Conservation (phyloP, 2,329 filamentous ascomycete genomes). For the Penicillium rolfsii region DNA sequence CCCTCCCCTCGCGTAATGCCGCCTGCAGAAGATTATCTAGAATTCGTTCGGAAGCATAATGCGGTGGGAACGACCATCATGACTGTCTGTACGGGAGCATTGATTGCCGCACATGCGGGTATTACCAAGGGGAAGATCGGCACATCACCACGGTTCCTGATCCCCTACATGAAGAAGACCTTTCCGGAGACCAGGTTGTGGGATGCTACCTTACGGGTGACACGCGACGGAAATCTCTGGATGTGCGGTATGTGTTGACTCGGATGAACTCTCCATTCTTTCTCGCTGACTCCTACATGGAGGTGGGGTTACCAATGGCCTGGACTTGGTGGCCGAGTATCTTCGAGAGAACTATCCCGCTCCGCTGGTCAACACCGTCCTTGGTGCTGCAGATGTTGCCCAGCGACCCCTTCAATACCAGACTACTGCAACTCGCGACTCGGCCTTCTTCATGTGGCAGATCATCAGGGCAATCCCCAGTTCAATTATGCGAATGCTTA, state of each 20-base stretch:
- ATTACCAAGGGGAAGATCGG: slow-evolving; percentile 25
- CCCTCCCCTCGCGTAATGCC: slow-evolving; percentile 37
- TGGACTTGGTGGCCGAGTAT: slow-evolving; percentile 31
- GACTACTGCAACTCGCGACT: slow-evolving; percentile 13
- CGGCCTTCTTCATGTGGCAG: slow-evolving; percentile 24
- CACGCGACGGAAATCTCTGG: slow-evolving; percentile 33
- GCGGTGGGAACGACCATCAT: slow-evolving; percentile 31
- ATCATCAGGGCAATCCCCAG: slow-evolving; percentile 22
- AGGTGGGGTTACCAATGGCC: slow-evolving; percentile 35
- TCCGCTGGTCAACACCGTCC: slow-evolving; percentile 38
- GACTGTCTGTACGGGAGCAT: slow-evolving; percentile 33
- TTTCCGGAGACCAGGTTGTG: slow-evolving; percentile 31
- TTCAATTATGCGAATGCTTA: slow-evolving; percentile 10
- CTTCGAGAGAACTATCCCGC: slow-evolving; percentile 26
- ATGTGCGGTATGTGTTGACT: slow-evolving; percentile 24
- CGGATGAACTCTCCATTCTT: not conserved
- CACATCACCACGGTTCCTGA: slow-evolving; percentile 30
- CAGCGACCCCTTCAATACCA: slow-evolving; percentile 34
- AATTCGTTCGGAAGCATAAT: slow-evolving; percentile 41
- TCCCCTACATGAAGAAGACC: slow-evolving; percentile 25
- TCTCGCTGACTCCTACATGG: not conserved
- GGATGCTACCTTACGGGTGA: slow-evolving; percentile 26
- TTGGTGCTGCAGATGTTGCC: slow-evolving; percentile 40
- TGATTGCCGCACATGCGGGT: slow-evolving; percentile 30
- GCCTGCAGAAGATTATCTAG: slow-evolving; percentile 32